Evolutionary conservation across 768 basidiomycete species (phyloP), one percentile per base, ranked within the genome.

Genomic region (Cyathus striatus): DNA sequence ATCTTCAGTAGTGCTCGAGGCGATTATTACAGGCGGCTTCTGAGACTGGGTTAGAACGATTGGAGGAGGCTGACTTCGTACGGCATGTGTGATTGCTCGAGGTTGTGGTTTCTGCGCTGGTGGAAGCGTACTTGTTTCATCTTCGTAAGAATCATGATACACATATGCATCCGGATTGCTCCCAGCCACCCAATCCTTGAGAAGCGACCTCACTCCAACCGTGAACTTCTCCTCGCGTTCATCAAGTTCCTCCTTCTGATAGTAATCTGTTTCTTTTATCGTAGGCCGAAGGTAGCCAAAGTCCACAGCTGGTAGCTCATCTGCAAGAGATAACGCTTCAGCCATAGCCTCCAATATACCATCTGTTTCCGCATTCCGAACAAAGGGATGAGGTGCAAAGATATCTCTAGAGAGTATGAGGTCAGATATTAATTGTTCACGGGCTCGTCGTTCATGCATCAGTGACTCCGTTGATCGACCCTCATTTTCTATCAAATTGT

Each of bases 111-210:
- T 26, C 10, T 7, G 26, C 26, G 35, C 14, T 37, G 35, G 35
- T 37, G 21, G 10, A 13, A n/a, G 13, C 18, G 35, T 32, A 7
- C 32, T 25, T 32, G 12, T 27, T 41, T 10, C 18, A 20, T 14
- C n/a, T 48, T 65, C 66, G 53, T 84, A 86, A 1, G 76, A 76
- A 49, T 87, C 81, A 7, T 48, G 56, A 52, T 79, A 85, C 2
- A 54, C 50, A 49, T 78, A 83, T 5, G 69, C 55, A 2, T 65
- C 59, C 3, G 78, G 76, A 57, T 79, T 65, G 2, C 62, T 49
- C 10, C 82, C 79, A 18, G 76, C 46, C 39, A 76, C 69, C 88
- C 88, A 90, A 33, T 85, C 83, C 43, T 74, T 70, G 43, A 90
- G 58, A 30, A 90, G 67, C 17, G 81, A 65, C 22, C 81, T 70